phyloP scores from a whole-genome alignment of 1,284 basidiomycete genomes.

The Sporisorium scitamineum region DNA sequence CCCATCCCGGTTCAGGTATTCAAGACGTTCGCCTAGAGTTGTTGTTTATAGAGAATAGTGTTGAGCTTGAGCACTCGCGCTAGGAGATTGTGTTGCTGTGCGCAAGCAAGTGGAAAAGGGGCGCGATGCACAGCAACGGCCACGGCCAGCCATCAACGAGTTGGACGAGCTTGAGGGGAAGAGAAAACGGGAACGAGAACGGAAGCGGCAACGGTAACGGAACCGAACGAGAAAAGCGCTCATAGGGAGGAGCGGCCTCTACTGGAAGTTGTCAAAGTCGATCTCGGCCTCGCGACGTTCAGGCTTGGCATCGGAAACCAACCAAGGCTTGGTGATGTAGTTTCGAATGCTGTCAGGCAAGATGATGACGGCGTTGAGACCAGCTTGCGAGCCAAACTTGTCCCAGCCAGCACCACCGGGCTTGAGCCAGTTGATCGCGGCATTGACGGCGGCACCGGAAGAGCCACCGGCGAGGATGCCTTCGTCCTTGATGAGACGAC shows the following conservation, averaged over 20 bases:
- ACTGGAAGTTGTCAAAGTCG: constrained; percentile 50
- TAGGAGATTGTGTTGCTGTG: constrained; percentile 7
- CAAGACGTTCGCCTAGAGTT: constrained; percentile 48
- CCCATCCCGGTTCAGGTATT: constrained; percentile 53
- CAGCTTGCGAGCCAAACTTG: constrained; percentile 76
- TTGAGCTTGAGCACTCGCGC: constrained; percentile 35
- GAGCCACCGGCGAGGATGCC: constrained; percentile 92
- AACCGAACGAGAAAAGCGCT: neutral
- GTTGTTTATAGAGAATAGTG: constrained; percentile 5
- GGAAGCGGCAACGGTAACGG: constrained; percentile 2
- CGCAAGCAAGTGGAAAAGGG: neutral
- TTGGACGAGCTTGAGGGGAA: constrained; percentile 5
- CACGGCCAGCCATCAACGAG: constrained; percentile 28
- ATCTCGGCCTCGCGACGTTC: constrained; percentile 48
- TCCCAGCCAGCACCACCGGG: constrained; percentile 75
- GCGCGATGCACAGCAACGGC: constrained; percentile 27
- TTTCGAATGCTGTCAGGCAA: constrained; percentile 92
- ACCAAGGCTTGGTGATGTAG: constrained; percentile 86
- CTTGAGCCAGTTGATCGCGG: constrained; percentile 82
- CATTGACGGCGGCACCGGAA: constrained; percentile 85
- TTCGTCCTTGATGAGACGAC: constrained; percentile 84
- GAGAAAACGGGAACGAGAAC: neutral
- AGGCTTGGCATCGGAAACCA: constrained; percentile 55
- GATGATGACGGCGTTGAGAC: constrained; percentile 87
- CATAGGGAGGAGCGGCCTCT: neutral